Evolutionary conservation across 148 eudicot genomes (phyloP).

Genomic region (Amaranthus hypochondriacus): DNA sequence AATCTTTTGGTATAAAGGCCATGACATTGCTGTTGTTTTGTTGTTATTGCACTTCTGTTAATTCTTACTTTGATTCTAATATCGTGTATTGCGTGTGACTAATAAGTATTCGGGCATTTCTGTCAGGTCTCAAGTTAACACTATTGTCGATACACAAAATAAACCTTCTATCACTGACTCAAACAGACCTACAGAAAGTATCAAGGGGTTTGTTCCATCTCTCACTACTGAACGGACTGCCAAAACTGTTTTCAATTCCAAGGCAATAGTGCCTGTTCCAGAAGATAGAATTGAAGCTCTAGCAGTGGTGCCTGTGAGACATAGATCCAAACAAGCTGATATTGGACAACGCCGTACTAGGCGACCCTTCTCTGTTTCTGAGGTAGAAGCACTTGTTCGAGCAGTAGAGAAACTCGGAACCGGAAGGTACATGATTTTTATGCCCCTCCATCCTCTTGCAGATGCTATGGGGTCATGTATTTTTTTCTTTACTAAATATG

Average conservation of each 20-base stretch:
- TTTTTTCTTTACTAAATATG: not conserved
- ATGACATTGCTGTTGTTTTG: not conserved
- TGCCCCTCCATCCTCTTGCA: not conserved
- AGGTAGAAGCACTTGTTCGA: constrained; percentile 92
- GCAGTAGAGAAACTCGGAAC: constrained; percentile 99
- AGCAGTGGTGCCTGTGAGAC: constrained; percentile 56
- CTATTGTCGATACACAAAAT: constrained; percentile 19
- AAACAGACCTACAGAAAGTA: constrained; percentile 32
- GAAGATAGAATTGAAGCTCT: constrained; percentile 51
- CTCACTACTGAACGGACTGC: constrained; percentile 29
- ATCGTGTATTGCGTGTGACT: no score
- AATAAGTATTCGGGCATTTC: not conserved
- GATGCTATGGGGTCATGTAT: not conserved
- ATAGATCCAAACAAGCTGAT: constrained; percentile 58
- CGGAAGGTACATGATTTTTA: constrained; percentile 56
- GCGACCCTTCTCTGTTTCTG: constrained; percentile 89
- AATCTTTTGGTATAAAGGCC: no score
- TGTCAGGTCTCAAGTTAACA: constrained; percentile 24
- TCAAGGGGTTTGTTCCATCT: constrained; percentile 45
- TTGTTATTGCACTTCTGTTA: not conserved
- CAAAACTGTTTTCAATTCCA: constrained; percentile 39
- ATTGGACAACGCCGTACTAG: constrained; percentile 86
- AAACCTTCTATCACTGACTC: constrained; percentile 33
- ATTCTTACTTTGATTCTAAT: not conserved
- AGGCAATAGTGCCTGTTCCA: constrained; percentile 60